Conservation (phyloP, 2,329 filamentous ascomycete species). For the Fonsecaea multimorphosa region DNA sequence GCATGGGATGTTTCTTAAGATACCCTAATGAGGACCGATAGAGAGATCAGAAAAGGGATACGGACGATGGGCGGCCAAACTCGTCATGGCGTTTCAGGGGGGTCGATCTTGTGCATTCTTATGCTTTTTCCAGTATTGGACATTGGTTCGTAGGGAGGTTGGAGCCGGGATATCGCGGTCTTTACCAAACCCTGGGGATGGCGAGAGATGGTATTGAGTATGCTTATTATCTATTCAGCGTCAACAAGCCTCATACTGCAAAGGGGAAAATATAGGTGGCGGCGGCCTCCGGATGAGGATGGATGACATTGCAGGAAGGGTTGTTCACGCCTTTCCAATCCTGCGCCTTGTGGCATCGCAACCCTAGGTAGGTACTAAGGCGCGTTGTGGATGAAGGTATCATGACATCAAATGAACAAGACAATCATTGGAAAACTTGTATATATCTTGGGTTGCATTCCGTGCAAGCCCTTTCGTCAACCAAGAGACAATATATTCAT, state of each 20-base stretch:
- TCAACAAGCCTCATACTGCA: background rate
- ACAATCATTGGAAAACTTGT: background rate
- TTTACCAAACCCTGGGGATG: background rate
- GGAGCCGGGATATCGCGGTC: background rate
- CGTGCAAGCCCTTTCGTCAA: background rate
- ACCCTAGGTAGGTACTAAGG: too few relatives aligned
- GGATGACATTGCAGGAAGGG: background rate
- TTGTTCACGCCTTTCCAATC: conserved; percentile 21
- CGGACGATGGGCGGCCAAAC: conserved; percentile 10
- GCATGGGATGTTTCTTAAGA: conserved; percentile 21
- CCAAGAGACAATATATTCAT: background rate
- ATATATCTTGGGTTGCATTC: background rate
- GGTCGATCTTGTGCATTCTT: background rate
- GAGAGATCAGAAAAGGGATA: conserved; percentile 18
- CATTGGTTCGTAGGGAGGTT: background rate
- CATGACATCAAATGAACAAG: conserved; percentile 15
- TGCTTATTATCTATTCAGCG: background rate
- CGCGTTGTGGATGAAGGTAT: conserved; percentile 16
- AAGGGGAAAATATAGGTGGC: background rate
- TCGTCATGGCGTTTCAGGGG: conserved; percentile 7
- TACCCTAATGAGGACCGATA: conserved; percentile 33
- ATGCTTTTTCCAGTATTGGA: conserved; percentile 1
- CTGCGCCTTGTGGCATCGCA: conserved; percentile 26
- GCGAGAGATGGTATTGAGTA: background rate
- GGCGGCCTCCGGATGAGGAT: background rate